phyloP scores from a whole-genome alignment of 2,329 filamentous ascomycete genomes.

The Plectosphaerella cucumerina region DNA sequence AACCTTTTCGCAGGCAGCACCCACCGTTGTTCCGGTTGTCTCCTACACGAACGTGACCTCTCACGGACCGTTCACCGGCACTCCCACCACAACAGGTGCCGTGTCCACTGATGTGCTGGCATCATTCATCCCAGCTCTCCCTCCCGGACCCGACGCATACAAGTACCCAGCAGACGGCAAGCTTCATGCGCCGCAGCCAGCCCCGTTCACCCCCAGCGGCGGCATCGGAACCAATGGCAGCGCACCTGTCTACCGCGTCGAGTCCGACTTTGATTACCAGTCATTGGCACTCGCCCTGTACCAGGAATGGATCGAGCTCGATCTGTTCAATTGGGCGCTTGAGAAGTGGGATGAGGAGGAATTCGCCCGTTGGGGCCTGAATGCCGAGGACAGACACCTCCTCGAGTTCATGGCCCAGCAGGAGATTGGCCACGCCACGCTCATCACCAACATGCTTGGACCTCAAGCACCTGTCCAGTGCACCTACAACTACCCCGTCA shows the following conservation, averaged over 20 bases:
- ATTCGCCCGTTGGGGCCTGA: constrained; percentile 65
- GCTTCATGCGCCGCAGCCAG: constrained; percentile 63
- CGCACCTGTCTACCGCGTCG: constrained; percentile 68
- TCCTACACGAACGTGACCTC: constrained; percentile 54
- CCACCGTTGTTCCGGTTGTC: constrained; percentile 20
- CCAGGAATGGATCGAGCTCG: constrained; percentile 81
- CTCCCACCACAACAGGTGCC: constrained; percentile 66
- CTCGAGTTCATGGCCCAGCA: constrained; percentile 75
- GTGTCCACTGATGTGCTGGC: constrained; percentile 54
- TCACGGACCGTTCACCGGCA: constrained; percentile 65
- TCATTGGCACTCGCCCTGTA: constrained; percentile 72
- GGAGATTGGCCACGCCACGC: constrained; percentile 72
- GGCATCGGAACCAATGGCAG: constrained; percentile 77
- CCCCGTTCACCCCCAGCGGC: constrained; percentile 68
- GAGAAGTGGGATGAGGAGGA: constrained; percentile 64
- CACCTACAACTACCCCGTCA: constrained; percentile 77
- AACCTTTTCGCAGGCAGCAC: constrained; percentile 24
- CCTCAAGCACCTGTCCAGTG: constrained; percentile 66
- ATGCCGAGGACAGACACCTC: constrained; percentile 63
- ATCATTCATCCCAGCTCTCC: constrained; percentile 51
- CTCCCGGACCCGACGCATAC: constrained; percentile 57
- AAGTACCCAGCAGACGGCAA: constrained; percentile 69
- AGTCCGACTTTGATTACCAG: constrained; percentile 81
- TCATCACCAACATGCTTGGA: constrained; percentile 75
- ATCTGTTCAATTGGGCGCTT: constrained; percentile 75